These are phyloP conservation scores for Sporisorium sorghi DNA, from an alignment of 1,284 basidiomycete species.

Conservation along the genomic window DNA sequence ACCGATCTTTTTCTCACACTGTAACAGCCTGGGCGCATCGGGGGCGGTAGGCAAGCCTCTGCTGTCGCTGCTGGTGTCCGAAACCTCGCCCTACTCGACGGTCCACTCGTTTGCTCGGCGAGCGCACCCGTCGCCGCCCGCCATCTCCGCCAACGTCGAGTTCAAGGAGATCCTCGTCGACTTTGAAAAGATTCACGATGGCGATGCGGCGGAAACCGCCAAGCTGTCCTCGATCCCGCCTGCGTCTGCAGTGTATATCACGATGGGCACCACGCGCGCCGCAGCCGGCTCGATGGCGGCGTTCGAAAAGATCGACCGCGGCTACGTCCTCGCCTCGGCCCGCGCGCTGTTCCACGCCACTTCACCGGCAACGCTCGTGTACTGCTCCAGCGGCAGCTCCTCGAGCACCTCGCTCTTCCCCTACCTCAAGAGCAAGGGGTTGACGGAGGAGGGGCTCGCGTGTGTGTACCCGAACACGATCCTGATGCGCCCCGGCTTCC, in stretches of 20 bases:
- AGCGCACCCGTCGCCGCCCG: conserved; percentile 69
- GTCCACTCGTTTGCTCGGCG: conserved; percentile 76
- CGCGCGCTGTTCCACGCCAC: conserved; percentile 73
- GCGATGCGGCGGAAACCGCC: conserved; percentile 16
- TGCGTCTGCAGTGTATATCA: conserved; percentile 42
- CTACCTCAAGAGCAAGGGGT: conserved; percentile 74
- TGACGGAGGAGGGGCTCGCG: conserved; percentile 79
- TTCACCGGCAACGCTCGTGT: conserved; percentile 75
- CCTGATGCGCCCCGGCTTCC: conserved; percentile 76
- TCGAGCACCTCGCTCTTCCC: conserved; percentile 52
- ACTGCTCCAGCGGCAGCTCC: conserved; percentile 74
- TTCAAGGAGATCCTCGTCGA: conserved; percentile 47
- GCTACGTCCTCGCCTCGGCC: conserved; percentile 80
- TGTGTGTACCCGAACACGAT: conserved; percentile 77
- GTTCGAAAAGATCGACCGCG: conserved; percentile 81
- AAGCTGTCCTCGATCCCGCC: conserved; percentile 32
- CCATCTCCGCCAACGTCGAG: conserved; percentile 69
- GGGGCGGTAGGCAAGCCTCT: conserved; percentile 58
- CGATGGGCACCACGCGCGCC: conserved; percentile 54
- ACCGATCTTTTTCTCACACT: not conserved
- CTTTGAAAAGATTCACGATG: conserved; percentile 44
- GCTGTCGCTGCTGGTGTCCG: conserved; percentile 39
- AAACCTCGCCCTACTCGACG: conserved; percentile 69
- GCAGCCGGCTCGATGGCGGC: conserved; percentile 75
- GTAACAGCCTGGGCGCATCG: conserved; percentile 47